Evolutionary conservation across 179 eudicot genomes (phyloP), one percentile per base, ranked within the genome.

Genomic region (Silene noctiflora): DNA sequence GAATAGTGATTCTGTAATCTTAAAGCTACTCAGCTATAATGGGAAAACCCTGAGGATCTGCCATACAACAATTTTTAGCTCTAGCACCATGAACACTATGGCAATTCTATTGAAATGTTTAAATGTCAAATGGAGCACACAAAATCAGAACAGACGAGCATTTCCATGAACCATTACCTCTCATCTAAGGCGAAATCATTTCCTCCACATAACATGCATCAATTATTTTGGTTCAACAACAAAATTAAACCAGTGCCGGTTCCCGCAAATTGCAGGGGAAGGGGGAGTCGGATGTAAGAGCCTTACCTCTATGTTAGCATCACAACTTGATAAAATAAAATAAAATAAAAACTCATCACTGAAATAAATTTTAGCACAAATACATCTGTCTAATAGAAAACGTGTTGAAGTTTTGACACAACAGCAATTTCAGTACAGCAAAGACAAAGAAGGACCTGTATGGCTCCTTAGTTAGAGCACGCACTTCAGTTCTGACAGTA

Each of bases 391-490:
- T 46, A 39, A 67, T 58, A 3, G 22, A 46, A 25, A 17, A 16
- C 12, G 35, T 61, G 67, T 17, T 62, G 24, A 64, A 71, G 39
- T 33, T 19, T 35, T 17, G 39, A 74, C 35, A 44, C 51, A 46
- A 61, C 4, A 64, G 31, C 25, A 83, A 31, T 58, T 31, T n/a
- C 58, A 64, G 20, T 19, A 55, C 24, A 13, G n/a, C 21, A 60
- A 14, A 31, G 31, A 66, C 17, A 69, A 79, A 59, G 65, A 27
- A 1, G 79, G 75, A 95, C 99, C 99, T 93, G 92, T 95, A 95
- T 77, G 99, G 99, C 85, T 95, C 99, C 87, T 90, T 91, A 69
- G 87, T 88, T 56, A 85, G 88, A 72, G 97, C 87, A 68, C 72
- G 87, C 73, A 95, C 90, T 85, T 90, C 99, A 44, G 91, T 86